These are phyloP conservation scores for Physcomitrium patens DNA, from an alignment of 225 moss, liverwort and hornwort genomes.

Conservation along the genomic window DNA sequence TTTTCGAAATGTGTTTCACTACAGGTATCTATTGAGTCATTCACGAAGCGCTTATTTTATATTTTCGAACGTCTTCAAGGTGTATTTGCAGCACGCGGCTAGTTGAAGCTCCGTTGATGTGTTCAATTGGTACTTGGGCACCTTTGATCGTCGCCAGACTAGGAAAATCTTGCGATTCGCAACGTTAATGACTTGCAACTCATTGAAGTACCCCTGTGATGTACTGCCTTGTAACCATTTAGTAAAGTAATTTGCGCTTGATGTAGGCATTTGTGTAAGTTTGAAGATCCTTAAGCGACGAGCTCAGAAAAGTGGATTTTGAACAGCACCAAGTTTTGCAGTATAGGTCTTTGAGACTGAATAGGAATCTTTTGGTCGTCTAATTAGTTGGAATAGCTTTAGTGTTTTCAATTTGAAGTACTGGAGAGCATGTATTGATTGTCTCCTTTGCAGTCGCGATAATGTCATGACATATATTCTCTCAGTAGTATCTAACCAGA, in stretches of 20 bases:
- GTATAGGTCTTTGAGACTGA: background rate
- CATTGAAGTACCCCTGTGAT: background rate
- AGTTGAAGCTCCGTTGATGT: conserved; percentile 5
- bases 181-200: background rate
- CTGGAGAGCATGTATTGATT: background rate
- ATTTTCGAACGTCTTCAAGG: background rate
- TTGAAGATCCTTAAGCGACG: background rate
- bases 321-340: background rate
- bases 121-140: background rate
- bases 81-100: background rate
- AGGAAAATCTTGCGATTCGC: background rate
- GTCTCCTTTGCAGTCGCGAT: conserved; percentile 1
- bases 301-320: conserved; percentile 9
- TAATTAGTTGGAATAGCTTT: background rate
- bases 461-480: conserved; percentile 1
- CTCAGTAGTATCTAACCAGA: background rate
- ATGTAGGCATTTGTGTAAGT: background rate
- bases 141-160: background rate
- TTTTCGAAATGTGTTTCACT: background rate
- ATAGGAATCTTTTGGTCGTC: background rate
- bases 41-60: background rate
- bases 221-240: background rate
- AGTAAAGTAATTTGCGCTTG: background rate
- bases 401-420: conserved; percentile 5
- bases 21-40: background rate